Base-by-base conservation (phyloP, 2,329 filamentous ascomycete species). In the Penicillium sclerotigenum region DNA sequence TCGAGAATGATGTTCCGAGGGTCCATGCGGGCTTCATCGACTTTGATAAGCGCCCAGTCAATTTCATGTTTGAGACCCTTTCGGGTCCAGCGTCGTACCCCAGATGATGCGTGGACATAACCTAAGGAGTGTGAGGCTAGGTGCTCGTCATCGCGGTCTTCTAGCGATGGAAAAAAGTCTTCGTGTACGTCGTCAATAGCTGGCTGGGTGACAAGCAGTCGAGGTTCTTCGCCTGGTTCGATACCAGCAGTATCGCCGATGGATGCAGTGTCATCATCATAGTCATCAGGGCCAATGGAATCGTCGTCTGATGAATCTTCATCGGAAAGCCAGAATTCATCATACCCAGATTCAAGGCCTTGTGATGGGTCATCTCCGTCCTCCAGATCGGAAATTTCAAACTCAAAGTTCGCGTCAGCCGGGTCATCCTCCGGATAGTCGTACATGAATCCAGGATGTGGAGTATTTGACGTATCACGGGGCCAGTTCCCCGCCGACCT, bases 31-130 rank as follows among this genome's bases (percentile, higher is more conserved):
- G 87, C 82, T 4, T 87, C 80, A 11, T 87, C 79, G 60, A 97
- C 90, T 63, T 89, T 85, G 65, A 97, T 91, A 2, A 97, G 78
- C 0, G 92, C 91, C 93, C 93, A 97, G 72, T 97, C 93, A 42
- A 97, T 91, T 72, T 97, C 93, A 70, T 97, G 93, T 6, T 90
- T 80, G 24, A 95, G 77, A 5, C 87, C 86, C 58, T 88, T 81
- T 57, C 87, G 82, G 49, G 79, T 81, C 69, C 89, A 87, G 29
- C 93, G 85, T 5, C 91, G 86, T 56, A 97, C 88, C 7, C 93
- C 93, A 22, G 91, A 96, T 0, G 91, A 95, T 0, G 93, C 93
- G 67, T 95, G 91, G 4, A 97, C 80, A 66, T 91, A 86, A 3
- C 93, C 93, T 1, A 97, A 80, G 14, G 86, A 84, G 66, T 89